Base-by-base conservation (phyloP, 768 basidiomycete genomes). In the Russula abietina region DNA sequence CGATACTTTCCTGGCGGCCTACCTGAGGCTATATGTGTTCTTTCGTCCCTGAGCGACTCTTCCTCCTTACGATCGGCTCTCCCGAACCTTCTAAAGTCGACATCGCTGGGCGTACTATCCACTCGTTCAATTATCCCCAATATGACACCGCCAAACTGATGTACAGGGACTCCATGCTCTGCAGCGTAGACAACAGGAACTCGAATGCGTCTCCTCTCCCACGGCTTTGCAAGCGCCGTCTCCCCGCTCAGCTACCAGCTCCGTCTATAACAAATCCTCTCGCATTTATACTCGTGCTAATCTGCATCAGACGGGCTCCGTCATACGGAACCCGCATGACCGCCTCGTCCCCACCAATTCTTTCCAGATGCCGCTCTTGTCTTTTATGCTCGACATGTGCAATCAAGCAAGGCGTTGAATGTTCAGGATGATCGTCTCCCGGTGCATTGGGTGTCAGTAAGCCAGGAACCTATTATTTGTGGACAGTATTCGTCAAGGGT, bases 281-380 rank as follows among this genome's bases (percentile, higher is more conserved):
- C 39, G 24, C 60, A 24, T n/a, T n/a, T 65, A 65, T 49, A 45
- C 63, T 26, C 41, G 11, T 65, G 60, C 30, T 24, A 59, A 30
- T 30, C 26, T 39, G 30, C 48, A 51, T 58, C 45, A 45, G 24
- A 17, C 30, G 19, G 60, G 38, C 38, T 17, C 38, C n/a, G n/a
- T n/a, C n/a, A n/a, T 24, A 10, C 58, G 2, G 62, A 64, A 22
- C 48, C 48, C 62, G 6, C 39, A 59, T 46, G 61, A 60, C 41
- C 69, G 68, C 45, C 56, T 68, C 33, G 65, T 70, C 46, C 68
- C 70, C 45, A 50, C 60, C 26, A 61, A 68, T 59, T 64, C 62
- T 4, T 69, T 83, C 59, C 85, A 1, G 77, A 84, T 38, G 84
- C 81, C 3, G 75, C 82, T 61, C 73, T 86, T 53, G 62, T 36